A percentile compares a stretch with the other conserved stretches of the same genome.
Conservation (phyloP, 169 alveolate species). For the Cryptosporidium felis region DNA sequence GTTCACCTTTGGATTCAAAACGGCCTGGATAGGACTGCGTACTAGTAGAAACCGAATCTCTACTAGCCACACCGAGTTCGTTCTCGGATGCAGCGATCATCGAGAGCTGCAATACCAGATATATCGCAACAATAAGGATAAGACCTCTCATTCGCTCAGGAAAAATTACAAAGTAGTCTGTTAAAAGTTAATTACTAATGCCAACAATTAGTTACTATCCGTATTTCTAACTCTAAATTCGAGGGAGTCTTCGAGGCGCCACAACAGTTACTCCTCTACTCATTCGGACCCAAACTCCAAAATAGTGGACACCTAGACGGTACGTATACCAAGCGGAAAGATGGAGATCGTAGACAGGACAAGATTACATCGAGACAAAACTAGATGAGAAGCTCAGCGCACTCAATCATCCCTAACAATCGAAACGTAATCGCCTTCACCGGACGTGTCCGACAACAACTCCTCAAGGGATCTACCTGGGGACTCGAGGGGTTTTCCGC, state of each 20-base stretch:
- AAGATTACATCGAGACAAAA: neutral
- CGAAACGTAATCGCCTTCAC: neutral
- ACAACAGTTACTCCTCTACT: too few species aligned
- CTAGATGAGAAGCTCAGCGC: neutral
- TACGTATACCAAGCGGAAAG: conserved; percentile 20
- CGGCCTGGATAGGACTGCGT: neutral
- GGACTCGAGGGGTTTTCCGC: too few species aligned
- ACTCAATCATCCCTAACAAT: neutral
- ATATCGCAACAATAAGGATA: neutral
- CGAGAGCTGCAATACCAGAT: neutral
- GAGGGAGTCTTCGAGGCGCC: too few species aligned
- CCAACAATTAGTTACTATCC: too few species aligned
- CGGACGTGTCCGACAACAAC: neutral
- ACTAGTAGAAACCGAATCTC: neutral
- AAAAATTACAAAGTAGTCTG: too few species aligned
- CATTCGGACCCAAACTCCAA: too few species aligned
- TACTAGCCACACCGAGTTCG: neutral
- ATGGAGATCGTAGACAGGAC: neutral
- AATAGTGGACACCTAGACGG: conserved; percentile 24
- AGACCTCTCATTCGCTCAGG: neutral
- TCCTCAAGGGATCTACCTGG: neutral
- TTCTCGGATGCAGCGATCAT: neutral
- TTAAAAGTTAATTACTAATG: too few species aligned
- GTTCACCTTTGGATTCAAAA: too few species aligned
- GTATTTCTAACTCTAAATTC: too few species aligned